phyloP scores from a whole-genome alignment of 2,329 filamentous ascomycete species.

The Botrytis fragariae region DNA sequence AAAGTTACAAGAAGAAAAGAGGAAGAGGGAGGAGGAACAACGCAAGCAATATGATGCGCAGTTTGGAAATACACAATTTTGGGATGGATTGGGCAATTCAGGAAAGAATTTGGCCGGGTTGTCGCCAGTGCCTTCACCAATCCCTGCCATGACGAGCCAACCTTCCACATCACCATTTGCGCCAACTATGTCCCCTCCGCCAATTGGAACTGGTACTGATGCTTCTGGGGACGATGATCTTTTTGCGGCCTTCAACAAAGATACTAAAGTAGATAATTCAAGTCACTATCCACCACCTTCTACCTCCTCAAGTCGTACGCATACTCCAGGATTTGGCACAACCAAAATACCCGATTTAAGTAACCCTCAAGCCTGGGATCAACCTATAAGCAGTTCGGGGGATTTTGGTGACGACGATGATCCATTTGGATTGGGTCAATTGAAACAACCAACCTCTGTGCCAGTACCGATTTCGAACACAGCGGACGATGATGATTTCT shows the following conservation, averaged over 20 bases:
- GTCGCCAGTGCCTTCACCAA: conserved; percentile 49
- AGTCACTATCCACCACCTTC: conserved; percentile 61
- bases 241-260: conserved; percentile 65
- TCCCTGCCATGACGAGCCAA: conserved; percentile 44
- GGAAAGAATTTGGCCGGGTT: conserved; percentile 42
- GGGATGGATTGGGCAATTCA: conserved; percentile 66
- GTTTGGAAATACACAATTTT: conserved; percentile 74
- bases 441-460: conserved; percentile 42
- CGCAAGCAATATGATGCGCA: conserved; percentile 69
- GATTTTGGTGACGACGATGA: conserved; percentile 67
- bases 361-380: conserved; percentile 53
- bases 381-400: conserved; percentile 24
- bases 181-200: conserved; percentile 43
- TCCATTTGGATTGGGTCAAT: conserved; percentile 74
- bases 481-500: conserved; percentile 62
- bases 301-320: conserved; percentile 38
- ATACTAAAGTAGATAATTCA: conserved; percentile 65
- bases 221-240: conserved; percentile 56
- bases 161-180: conserved; percentile 36
- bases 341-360: conserved; percentile 49
- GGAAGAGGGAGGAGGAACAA: conserved; percentile 71
- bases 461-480: conserved; percentile 31
- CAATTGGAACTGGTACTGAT: conserved; percentile 27
- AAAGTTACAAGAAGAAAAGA: conserved; percentile 62
- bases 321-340: conserved; percentile 45